Conservation (phyloP, 192 early-diverging fungal species). For the Coemansia sp. region DNA sequence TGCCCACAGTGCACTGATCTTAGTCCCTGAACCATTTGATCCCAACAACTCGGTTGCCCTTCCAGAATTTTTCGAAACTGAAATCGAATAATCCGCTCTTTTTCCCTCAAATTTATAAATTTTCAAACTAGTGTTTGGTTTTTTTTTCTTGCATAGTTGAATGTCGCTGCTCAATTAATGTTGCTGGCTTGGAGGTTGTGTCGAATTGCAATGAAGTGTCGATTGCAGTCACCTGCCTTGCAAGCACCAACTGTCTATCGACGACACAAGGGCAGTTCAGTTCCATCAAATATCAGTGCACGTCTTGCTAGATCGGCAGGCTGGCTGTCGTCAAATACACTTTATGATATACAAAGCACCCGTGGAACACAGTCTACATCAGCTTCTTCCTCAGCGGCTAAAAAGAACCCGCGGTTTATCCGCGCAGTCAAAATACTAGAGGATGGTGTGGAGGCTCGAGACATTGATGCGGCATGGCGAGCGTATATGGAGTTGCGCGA, state of each 20-base stretch:
- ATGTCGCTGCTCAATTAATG: too few relatives aligned
- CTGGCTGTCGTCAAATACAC: background rate
- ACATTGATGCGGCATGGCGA: conserved; percentile 29
- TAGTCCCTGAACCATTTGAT: conserved; percentile 49
- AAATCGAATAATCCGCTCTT: conserved; percentile 2
- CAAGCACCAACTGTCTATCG: background rate
- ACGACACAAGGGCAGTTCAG: conserved; percentile 12
- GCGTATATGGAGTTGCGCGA: conserved; percentile 30
- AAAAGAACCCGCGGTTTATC: conserved; percentile 15
- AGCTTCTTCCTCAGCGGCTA: background rate
- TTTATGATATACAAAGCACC: background rate
- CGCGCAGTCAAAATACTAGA: conserved; percentile 16
- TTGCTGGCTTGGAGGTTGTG: too few relatives aligned
- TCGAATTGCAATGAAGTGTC: too few relatives aligned
- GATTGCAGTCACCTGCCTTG: background rate
- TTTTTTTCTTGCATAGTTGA: too few relatives aligned
- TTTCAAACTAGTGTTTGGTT: background rate
- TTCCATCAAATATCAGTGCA: background rate
- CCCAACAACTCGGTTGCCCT: conserved; percentile 36
- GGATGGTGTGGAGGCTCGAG: conserved; percentile 7
- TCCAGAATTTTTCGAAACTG: conserved; percentile 13
- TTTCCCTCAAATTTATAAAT: background rate
- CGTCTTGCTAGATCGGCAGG: background rate
- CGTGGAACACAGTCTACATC: conserved; percentile 1
- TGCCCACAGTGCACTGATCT: conserved; percentile 19